phyloP scores from a whole-genome alignment of 1,284 basidiomycete genomes.

The Xanthoconium separans region DNA sequence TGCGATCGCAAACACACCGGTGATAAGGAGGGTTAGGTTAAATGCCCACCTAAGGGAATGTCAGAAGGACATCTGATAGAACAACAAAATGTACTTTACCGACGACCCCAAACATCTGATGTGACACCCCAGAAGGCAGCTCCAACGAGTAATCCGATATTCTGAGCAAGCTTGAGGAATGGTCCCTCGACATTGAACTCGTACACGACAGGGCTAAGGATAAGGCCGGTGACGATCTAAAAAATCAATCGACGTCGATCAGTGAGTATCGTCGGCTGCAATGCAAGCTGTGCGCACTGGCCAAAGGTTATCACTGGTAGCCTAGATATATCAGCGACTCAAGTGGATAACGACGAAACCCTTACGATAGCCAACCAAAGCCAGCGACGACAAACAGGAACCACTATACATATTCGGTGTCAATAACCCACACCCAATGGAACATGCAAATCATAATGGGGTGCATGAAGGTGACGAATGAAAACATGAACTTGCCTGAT shows the following conservation, averaged over 20 bases:
- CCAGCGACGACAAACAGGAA: slow-evolving; percentile 56
- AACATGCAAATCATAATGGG: neutral
- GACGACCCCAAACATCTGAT: slow-evolving; percentile 61
- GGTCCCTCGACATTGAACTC: slow-evolving; percentile 56
- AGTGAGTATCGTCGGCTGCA: neutral
- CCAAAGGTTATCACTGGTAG: slow-evolving; percentile 60
- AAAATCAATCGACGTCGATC: neutral
- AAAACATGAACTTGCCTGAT: slow-evolving; percentile 46
- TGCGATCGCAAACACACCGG: slow-evolving; percentile 63
- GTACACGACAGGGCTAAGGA: slow-evolving; percentile 51
- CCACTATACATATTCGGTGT: slow-evolving; percentile 35
- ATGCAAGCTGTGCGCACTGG: slow-evolving; percentile 42
- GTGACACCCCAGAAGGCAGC: slow-evolving; percentile 63
- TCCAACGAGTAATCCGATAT: slow-evolving; percentile 63
- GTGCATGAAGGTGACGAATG: neutral
- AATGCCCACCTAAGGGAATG: slow-evolving; percentile 55
- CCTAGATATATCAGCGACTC: slow-evolving; percentile 3
- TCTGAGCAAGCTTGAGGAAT: slow-evolving; percentile 54
- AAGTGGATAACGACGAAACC: slow-evolving; percentile 8
- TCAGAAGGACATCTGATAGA: slow-evolving; percentile 6
- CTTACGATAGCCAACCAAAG: slow-evolving; percentile 72
- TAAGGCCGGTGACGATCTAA: slow-evolving; percentile 56
- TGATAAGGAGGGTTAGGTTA: slow-evolving; percentile 72
- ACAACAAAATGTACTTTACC: slow-evolving; percentile 30
- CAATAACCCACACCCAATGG: neutral